Evolutionary conservation across 176 grass and related monocot species (phyloP).

Genomic region (Microstegium vimineum): DNA sequence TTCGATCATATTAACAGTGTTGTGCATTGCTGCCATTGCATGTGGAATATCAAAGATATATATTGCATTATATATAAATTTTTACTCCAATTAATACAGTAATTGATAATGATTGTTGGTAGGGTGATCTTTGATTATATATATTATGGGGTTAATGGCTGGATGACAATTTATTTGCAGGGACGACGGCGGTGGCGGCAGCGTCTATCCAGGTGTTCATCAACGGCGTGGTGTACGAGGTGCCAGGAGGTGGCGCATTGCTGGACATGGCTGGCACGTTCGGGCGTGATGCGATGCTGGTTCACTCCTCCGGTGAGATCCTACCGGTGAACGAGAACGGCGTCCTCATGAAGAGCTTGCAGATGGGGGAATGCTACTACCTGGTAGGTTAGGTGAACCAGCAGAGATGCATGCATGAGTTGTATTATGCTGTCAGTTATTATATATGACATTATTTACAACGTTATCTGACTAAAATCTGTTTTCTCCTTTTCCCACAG

Average conservation of each 20-base stretch:
- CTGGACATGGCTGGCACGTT: constrained; percentile 43
- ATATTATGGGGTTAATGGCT: not conserved
- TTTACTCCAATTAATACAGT: too few species aligned
- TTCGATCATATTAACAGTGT: not conserved
- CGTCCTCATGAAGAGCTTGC: constrained; percentile 50
- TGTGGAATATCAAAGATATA: not conserved
- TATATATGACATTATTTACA: not conserved
- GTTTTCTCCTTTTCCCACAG: not conserved
- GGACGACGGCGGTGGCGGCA: not conserved
- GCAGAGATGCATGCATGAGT: not conserved
- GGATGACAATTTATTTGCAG: not conserved
- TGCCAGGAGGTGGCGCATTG: not conserved
- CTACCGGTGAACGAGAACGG: constrained; percentile 49
- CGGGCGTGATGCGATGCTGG: constrained; percentile 38
- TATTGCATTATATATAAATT: not conserved
- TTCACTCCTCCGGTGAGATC: constrained; percentile 57
- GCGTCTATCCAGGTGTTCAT: constrained; percentile 48
- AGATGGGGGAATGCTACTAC: constrained; percentile 63
- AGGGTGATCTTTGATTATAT: not conserved
- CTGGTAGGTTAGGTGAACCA: constrained; percentile 31
- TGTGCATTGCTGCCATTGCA: not conserved
- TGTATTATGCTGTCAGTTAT: not conserved
- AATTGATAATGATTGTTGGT: constrained; percentile 10
- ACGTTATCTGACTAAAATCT: not conserved
- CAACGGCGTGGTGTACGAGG: constrained; percentile 42